Evolutionary conservation across 2,329 filamentous ascomycete genomes (phyloP).

Genomic region (Fusarium nanum): DNA sequence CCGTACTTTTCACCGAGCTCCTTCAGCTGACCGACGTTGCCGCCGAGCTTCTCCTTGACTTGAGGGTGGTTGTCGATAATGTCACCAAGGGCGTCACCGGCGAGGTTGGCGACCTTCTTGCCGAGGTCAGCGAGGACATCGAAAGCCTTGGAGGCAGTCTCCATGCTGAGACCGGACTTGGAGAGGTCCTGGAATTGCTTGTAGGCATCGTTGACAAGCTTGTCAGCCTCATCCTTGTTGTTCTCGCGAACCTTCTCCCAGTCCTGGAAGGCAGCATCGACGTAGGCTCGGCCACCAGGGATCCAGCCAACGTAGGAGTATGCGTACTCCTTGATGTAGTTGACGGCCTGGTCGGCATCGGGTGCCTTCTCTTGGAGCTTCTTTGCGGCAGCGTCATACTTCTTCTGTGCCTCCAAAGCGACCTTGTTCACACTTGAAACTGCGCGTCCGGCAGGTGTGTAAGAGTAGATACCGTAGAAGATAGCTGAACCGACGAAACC

Average conservation of each 20-base stretch:
- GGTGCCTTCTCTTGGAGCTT: conserved; percentile 73
- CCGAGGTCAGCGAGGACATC: conserved; percentile 72
- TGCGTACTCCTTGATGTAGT: conserved; percentile 73
- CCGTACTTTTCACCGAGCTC: conserved; percentile 76
- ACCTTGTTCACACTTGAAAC: conserved; percentile 59
- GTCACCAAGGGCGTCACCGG: conserved; percentile 71
- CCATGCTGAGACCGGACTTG: conserved; percentile 69
- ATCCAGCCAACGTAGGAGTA: conserved; percentile 78
- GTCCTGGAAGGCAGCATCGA: conserved; percentile 77
- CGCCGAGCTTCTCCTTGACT: conserved; percentile 77
- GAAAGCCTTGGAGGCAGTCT: conserved; percentile 71
- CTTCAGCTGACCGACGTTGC: conserved; percentile 75
- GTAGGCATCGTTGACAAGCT: conserved; percentile 75
- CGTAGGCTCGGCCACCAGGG: conserved; percentile 75
- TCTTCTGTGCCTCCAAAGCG: conserved; percentile 66
- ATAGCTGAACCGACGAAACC: conserved; percentile 57
- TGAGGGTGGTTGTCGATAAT: conserved; percentile 79
- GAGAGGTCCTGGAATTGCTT: conserved; percentile 71
- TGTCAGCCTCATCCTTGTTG: conserved; percentile 76
- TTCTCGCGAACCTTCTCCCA: conserved; percentile 74
- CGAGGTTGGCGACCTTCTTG: conserved; percentile 68
- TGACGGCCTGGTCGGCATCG: conserved; percentile 73
- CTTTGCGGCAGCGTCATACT: conserved; percentile 69
- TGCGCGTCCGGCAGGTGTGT: conserved; percentile 58
- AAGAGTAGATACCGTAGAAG: conserved; percentile 58